phyloP scores from a whole-genome alignment of 1,284 basidiomycete genomes.

The Ganoderma resinaceum region DNA sequence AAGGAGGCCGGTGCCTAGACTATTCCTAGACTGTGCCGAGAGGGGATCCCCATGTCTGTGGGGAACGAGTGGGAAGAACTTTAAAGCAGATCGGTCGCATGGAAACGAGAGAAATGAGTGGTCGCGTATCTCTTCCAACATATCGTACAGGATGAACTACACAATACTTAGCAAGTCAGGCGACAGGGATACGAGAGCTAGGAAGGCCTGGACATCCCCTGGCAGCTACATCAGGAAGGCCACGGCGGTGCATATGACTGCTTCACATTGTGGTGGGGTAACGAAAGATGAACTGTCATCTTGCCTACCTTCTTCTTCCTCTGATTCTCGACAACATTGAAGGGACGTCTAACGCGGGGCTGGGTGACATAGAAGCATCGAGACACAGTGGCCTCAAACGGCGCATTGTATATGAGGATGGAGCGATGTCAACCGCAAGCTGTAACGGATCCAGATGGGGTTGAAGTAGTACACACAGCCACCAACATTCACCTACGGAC shows the following conservation, averaged over 20 bases:
- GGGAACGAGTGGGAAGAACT: no score
- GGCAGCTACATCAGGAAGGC: no score
- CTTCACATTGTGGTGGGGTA: not conserved
- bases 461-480: not conserved
- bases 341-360: not conserved
- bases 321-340: not conserved
- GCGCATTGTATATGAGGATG: not conserved
- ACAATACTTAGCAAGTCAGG: no score
- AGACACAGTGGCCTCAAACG: not conserved
- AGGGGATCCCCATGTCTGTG: no score
- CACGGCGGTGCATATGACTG: not conserved
- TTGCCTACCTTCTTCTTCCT: not conserved
- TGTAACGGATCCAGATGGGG: not conserved
- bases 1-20: not conserved
- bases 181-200: no score
- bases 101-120: not conserved
- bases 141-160: no score
- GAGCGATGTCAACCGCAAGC: not conserved
- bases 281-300: not conserved
- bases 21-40: no score
- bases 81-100: not conserved
- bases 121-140: no score
- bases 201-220: no score
- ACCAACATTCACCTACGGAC: not conserved
- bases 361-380: not conserved